These are phyloP conservation scores for Coemansia sp. DNA, from an alignment of 192 early-diverging fungal genomes.

Conservation along the genomic window DNA sequence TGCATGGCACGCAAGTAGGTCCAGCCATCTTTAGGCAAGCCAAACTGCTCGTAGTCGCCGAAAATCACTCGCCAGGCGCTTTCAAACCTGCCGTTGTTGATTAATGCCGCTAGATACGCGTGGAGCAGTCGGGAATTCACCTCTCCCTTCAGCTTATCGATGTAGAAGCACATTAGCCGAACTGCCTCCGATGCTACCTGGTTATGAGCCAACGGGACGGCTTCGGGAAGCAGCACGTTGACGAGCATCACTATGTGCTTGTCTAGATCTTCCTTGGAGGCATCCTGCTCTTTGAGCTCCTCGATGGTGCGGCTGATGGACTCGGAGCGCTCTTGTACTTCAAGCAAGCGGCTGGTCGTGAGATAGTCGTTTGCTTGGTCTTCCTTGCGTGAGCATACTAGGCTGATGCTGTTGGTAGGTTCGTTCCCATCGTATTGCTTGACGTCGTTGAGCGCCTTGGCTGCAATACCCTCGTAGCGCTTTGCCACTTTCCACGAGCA, in stretches of 20 bases:
- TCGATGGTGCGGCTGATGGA: conserved; percentile 10
- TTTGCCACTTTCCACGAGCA: conserved; percentile 42
- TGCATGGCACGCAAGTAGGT: conserved; percentile 60
- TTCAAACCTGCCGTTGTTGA: conserved; percentile 54
- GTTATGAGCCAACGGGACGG: conserved; percentile 30
- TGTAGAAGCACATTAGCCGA: conserved; percentile 33
- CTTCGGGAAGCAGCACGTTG: conserved; percentile 42
- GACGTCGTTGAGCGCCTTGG: conserved; percentile 34
- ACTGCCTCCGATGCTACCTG: conserved; percentile 30
- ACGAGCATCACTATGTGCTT: conserved; percentile 20
- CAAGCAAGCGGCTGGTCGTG: conserved; percentile 18
- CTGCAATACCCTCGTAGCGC: conserved; percentile 26
- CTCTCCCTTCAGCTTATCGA: conserved; percentile 35
- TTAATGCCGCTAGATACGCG: conserved; percentile 59
- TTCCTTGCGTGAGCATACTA: conserved; percentile 14
- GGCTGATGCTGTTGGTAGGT: neutral
- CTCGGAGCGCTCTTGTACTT: conserved; percentile 26
- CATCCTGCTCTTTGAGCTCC: neutral
- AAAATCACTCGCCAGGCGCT: conserved; percentile 55
- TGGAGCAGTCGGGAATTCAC: conserved; percentile 59
- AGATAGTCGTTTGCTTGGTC: conserved; percentile 5
- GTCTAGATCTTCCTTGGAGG: conserved; percentile 12
- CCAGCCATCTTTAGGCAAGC: conserved; percentile 58
- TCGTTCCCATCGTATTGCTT: conserved; percentile 11
- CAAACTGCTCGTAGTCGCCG: conserved; percentile 52